phyloP scores from a whole-genome alignment of 106 monocot genomes.

The Allium fistulosum region DNA sequence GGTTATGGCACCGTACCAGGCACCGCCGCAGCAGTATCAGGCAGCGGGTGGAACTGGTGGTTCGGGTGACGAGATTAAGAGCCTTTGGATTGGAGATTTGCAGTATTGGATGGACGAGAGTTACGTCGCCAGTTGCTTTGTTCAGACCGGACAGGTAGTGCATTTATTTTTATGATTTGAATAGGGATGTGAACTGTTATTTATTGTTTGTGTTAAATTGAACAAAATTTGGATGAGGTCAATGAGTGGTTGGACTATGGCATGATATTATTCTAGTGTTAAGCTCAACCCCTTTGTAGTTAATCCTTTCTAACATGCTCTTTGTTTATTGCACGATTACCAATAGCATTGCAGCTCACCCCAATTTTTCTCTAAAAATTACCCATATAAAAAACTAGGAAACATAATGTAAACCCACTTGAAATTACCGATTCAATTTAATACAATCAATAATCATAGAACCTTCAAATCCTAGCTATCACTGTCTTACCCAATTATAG shows the following conservation, averaged over 20 bases:
- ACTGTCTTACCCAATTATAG: too few relatives aligned
- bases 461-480: too few relatives aligned
- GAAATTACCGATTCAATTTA: too few relatives aligned
- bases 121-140: slow-evolving; percentile 47
- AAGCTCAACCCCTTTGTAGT: background rate
- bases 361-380: too few relatives aligned
- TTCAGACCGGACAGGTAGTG: slow-evolving; percentile 41
- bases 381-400: too few relatives aligned
- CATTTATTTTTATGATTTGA: background rate
- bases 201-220: background rate
- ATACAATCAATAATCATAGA: too few relatives aligned
- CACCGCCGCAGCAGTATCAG: slow-evolving; percentile 4
- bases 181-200: background rate
- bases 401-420: too few relatives aligned
- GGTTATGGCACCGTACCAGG: background rate
- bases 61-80: slow-evolving; percentile 52
- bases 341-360: too few relatives aligned
- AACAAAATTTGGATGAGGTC: too few relatives aligned
- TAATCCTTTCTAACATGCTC: background rate
- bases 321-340: background rate
- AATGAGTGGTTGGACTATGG: too few relatives aligned
- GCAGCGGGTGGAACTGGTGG: background rate
- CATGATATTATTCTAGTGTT: background rate
- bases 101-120: slow-evolving; percentile 91
- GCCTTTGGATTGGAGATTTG: slow-evolving; percentile 86